Base-by-base conservation (phyloP, 176 grass and related monocot genomes). In the Saccharum officinarum region DNA sequence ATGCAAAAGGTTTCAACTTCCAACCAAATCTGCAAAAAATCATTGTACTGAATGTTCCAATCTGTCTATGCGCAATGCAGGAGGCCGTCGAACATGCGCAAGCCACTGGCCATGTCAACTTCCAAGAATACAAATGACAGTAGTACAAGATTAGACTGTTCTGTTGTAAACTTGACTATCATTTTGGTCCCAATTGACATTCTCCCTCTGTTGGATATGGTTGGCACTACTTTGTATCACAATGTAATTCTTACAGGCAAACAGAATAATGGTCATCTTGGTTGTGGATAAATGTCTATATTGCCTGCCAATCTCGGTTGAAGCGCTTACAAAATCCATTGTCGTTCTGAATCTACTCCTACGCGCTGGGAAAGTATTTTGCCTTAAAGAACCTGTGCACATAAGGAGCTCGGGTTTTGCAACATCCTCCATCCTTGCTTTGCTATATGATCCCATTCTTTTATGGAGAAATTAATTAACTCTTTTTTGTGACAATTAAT, bases 51-150 rank as follows among this genome's bases (percentile, higher is more conserved):
- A 76, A 34, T 82, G 33, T 59, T 59, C 0, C 55, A 59, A 66
- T 7, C 11, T 38, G 46, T 67, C 83, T n/a, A 11, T 75, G 34
- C 73, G 59, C 38, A 47, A 71, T 86, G 85, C 86, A 98, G 93
- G 97, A 98, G 80, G 97, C 97, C 34, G 80, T 91, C 5, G 97
- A 92, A 39, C 97, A 98, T 65, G 97, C 97, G 4, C 97, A 96
- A 79, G 97, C 93, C 78, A 98, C 97, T 0, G 93, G 97, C 20
- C 93, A 92, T 60, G 78, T 94, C 72, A 96, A 98, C 87, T 98
- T 96, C 76, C 97, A 98, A 82, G 97, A 98, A 84, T 98, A 91
- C 83, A 92, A 83, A 66, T 94, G 79, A 89, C 50, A n/a, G n/a
- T n/a, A 42, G 22, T 72, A 85, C 75, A 78, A 41, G 71, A 91